Conservation (phyloP, 257 asterid species). For the Solanum raphanifolium region DNA sequence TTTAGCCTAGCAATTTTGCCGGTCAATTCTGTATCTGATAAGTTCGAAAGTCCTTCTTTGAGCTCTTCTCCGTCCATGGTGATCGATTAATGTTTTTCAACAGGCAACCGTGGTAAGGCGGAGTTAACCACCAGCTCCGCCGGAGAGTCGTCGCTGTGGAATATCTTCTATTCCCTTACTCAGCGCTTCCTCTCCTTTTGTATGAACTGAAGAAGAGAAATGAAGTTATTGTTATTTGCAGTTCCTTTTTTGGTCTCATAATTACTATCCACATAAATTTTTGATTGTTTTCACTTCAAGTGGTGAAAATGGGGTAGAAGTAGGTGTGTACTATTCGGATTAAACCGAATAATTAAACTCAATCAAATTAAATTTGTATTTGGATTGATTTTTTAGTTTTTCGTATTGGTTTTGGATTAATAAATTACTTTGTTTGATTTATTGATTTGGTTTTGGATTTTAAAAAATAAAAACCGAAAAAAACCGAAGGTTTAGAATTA, state of each 20-base stretch:
- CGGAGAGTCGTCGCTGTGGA: background rate
- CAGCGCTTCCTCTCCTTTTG: background rate
- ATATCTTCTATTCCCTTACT: background rate
- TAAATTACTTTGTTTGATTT: too few species aligned
- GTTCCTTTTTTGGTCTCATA: background rate
- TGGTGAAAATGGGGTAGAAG: background rate
- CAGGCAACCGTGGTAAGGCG: background rate
- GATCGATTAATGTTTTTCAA: background rate
- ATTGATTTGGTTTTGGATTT: too few species aligned
- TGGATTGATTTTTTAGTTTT: too few species aligned
- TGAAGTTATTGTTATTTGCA: background rate
- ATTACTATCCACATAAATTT: background rate
- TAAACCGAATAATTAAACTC: too few species aligned
- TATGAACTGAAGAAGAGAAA: background rate
- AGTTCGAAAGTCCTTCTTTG: background rate
- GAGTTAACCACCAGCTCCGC: background rate
- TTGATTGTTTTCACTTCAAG: background rate
- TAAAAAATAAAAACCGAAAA: too few species aligned
- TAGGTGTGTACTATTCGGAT: too few species aligned
- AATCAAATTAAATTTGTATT: too few species aligned
- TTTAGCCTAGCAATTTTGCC: background rate
- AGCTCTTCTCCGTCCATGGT: background rate
- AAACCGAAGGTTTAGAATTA: too few species aligned
- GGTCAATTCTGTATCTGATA: background rate
- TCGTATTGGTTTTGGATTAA: too few species aligned